A percentile compares a stretch with the other conserved stretches of the same genome.
phyloP scores from a whole-genome alignment of 305 asterid genomes.

The Plantago lanceolata region DNA sequence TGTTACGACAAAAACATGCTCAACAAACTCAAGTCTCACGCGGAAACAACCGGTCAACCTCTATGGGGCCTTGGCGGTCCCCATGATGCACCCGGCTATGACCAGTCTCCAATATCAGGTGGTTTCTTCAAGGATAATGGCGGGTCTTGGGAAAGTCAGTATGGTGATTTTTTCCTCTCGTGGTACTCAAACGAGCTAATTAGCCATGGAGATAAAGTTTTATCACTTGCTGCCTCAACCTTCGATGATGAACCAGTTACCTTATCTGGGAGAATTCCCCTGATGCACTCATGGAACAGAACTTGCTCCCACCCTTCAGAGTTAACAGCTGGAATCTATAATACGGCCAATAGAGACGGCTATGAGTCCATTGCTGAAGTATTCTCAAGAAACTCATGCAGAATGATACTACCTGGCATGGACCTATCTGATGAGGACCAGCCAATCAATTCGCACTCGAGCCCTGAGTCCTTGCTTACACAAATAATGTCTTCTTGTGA shows the following conservation, averaged over 20 bases:
- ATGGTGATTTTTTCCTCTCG: constrained; percentile 76
- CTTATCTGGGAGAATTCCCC: constrained; percentile 58
- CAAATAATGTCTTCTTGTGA: constrained; percentile 48
- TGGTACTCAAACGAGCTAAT: constrained; percentile 66
- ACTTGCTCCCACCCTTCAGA: constrained; percentile 77
- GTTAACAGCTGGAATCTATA: constrained; percentile 61
- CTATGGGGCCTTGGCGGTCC: constrained; percentile 89
- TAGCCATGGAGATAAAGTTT: constrained; percentile 55
- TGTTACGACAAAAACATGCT: constrained; percentile 74
- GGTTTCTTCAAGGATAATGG: constrained; percentile 62
- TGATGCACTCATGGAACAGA: constrained; percentile 44
- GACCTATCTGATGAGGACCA: constrained; percentile 51
- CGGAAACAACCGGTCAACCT: constrained; percentile 49
- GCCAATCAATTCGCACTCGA: constrained; percentile 35
- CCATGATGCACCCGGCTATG: constrained; percentile 52
- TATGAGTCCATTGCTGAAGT: constrained; percentile 43
- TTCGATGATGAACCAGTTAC: constrained; percentile 42
- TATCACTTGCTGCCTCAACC: constrained; percentile 57
- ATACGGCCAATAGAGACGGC: constrained; percentile 60
- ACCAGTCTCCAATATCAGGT: constrained; percentile 40
- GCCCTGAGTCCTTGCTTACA: constrained; percentile 50
- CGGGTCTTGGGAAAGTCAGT: constrained; percentile 74
- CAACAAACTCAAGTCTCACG: constrained; percentile 47
- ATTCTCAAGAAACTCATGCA: constrained; percentile 51
- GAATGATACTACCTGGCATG: constrained; percentile 54